These are phyloP conservation scores for Hypoxylon sp. DNA, from an alignment of 2,329 filamentous ascomycete species.

Conservation along the genomic window DNA sequence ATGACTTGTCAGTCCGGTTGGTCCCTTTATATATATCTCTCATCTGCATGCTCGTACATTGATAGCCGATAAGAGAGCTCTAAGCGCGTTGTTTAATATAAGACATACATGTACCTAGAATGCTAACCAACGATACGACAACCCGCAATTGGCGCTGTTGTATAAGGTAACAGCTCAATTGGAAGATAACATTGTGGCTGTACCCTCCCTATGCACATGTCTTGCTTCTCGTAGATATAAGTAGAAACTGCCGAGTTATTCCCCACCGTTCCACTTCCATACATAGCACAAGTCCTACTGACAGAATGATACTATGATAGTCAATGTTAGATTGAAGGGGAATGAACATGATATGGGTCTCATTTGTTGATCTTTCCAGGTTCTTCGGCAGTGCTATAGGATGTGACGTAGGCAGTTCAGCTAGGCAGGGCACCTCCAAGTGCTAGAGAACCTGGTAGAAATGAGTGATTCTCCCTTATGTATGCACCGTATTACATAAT, in stretches of 20 bases:
- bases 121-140: slow-evolving; percentile 3
- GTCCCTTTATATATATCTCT: slow-evolving; percentile 18
- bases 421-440: not conserved
- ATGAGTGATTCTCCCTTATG: not conserved
- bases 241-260: slow-evolving; percentile 16
- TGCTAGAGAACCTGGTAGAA: not conserved
- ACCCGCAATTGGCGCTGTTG: not conserved
- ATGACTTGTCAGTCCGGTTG: slow-evolving; percentile 29
- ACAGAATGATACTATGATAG: not conserved
- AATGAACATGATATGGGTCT: not conserved
- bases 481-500: not conserved
- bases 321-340: not conserved
- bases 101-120: slow-evolving; percentile 9
- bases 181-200: slow-evolving; percentile 24
- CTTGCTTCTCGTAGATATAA: slow-evolving; percentile 12
- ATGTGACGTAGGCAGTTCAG: not conserved
- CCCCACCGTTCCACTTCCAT: slow-evolving; percentile 15
- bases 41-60: slow-evolving; percentile 2
- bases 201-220: slow-evolving; percentile 12
- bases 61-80: slow-evolving; percentile 4
- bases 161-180: slow-evolving; percentile 1
- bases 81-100: not conserved
- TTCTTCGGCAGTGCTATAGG: not conserved
- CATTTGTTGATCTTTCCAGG: slow-evolving; percentile 1
- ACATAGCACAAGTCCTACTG: slow-evolving; percentile 1